Evolutionary conservation across 2,329 filamentous ascomycete genomes (phyloP).

Genomic region (Periconia sp.): DNA sequence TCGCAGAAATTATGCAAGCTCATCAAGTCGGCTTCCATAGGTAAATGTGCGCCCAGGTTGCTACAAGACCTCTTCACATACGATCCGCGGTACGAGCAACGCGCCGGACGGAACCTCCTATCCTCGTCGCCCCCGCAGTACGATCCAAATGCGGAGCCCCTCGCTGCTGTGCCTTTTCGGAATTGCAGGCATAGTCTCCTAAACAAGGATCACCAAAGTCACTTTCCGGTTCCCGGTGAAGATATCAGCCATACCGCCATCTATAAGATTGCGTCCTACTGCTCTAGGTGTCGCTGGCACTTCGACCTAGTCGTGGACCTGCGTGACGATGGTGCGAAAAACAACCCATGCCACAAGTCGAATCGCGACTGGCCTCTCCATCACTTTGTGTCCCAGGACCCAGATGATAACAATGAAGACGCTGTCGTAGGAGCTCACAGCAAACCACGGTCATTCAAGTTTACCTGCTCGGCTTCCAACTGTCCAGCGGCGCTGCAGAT

Average conservation of each 20-base stretch:
- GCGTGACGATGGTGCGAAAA: slow-evolving; percentile 44
- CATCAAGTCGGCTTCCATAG: slow-evolving; percentile 43
- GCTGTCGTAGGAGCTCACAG: slow-evolving; percentile 23
- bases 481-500: slow-evolving; percentile 63
- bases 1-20: not conserved
- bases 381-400: slow-evolving; percentile 57
- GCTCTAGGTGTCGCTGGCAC: slow-evolving; percentile 67
- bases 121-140: slow-evolving; percentile 63
- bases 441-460: slow-evolving; percentile 46
- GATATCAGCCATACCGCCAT: slow-evolving; percentile 47
- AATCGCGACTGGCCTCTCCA: slow-evolving; percentile 62
- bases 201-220: slow-evolving; percentile 62
- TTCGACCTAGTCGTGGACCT: slow-evolving; percentile 64
- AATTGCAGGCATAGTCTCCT: slow-evolving; percentile 67
- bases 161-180: slow-evolving; percentile 41
- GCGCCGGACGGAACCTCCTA: slow-evolving; percentile 60
- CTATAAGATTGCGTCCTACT: slow-evolving; percentile 66
- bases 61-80: slow-evolving; percentile 59
- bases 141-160: slow-evolving; percentile 38
- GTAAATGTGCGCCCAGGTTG: slow-evolving; percentile 58
- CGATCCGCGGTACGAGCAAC: slow-evolving; percentile 55
- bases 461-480: slow-evolving; percentile 63
- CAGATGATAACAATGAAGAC: slow-evolving; percentile 16
- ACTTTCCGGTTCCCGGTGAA: slow-evolving; percentile 52
- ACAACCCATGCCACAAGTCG: slow-evolving; percentile 50